Evolutionary conservation across 202 grass and related monocot genomes (phyloP).

Genomic region (Bolboschoenoplectus hybrid): DNA sequence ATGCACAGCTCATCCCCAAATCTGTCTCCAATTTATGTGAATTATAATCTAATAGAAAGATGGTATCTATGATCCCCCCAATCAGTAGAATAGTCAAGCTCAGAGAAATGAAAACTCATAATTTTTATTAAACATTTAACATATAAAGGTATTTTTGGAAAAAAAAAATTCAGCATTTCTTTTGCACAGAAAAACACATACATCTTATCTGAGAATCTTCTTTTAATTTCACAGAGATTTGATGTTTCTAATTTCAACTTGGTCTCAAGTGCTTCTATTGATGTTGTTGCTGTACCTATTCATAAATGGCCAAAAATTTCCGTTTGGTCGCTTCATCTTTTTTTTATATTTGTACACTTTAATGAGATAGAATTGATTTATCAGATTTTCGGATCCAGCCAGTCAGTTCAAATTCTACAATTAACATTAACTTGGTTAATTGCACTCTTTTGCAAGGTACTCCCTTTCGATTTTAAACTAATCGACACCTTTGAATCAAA

Average conservation of each 20-base stretch:
- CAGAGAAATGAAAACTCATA: not conserved
- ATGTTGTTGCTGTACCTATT: constrained; percentile 54
- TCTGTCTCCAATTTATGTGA: no score
- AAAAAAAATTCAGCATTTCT: constrained; percentile 26
- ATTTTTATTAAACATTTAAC: constrained; percentile 6
- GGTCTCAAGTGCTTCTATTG: constrained; percentile 53
- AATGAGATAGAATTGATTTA: constrained; percentile 43
- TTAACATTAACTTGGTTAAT: constrained; percentile 52
- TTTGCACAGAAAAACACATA: constrained; percentile 40
- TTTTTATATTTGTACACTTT: constrained; percentile 6
- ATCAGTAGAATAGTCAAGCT: constrained; percentile 32
- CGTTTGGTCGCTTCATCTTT: not conserved
- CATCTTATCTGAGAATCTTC: constrained; percentile 68
- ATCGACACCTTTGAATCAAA: constrained; percentile 48
- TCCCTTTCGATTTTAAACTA: constrained; percentile 67
- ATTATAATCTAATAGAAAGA: no score
- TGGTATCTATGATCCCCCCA: constrained; percentile 47
- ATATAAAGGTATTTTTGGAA: constrained; percentile 10
- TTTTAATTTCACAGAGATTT: constrained; percentile 49
- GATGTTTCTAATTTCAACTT: constrained; percentile 63
- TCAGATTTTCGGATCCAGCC: constrained; percentile 61
- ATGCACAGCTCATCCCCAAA: no score
- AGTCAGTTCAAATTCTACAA: constrained; percentile 64
- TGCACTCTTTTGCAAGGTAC: constrained; percentile 55
- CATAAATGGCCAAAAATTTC: not conserved